Evolutionary conservation across 495 filamentous ascomycete genomes (phyloP).

Genomic region (Aspergillus campestris): DNA sequence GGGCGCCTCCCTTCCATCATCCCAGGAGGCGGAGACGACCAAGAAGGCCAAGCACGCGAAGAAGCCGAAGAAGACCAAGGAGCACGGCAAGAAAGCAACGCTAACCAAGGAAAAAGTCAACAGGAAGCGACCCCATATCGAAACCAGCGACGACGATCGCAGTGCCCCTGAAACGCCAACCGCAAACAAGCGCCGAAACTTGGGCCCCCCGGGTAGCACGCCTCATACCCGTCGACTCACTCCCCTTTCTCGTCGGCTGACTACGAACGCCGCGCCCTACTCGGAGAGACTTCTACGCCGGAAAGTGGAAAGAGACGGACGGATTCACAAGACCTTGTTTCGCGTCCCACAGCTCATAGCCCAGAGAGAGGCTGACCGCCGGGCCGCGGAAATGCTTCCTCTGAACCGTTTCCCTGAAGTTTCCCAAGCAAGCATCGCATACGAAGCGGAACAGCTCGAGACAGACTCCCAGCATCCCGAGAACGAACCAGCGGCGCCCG

Average conservation of each 20-base stretch:
- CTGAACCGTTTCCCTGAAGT: slow-evolving; percentile 1
- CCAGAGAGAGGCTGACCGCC: slow-evolving; percentile 19
- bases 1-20: too few relatives aligned
- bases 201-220: slow-evolving; percentile 14
- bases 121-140: slow-evolving; percentile 9
- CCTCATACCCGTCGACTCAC: slow-evolving; percentile 9
- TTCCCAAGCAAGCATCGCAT: slow-evolving; percentile 6
- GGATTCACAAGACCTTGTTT: slow-evolving; percentile 26
- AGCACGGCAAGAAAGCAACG: not conserved
- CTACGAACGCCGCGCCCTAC: slow-evolving; percentile 14
- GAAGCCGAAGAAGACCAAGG: not conserved
- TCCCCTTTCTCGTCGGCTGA: slow-evolving; percentile 9
- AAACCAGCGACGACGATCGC: slow-evolving; percentile 2
- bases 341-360: slow-evolving; percentile 28
- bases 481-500: slow-evolving; percentile 2
- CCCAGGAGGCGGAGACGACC: too few relatives aligned
- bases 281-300: slow-evolving; percentile 24
- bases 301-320: slow-evolving; percentile 18
- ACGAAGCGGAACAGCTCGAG: slow-evolving; percentile 3
- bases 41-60: not conserved
- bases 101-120: slow-evolving; percentile 13
- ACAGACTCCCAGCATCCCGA: not conserved
- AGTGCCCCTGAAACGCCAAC: slow-evolving; percentile 5
- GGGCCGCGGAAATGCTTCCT: slow-evolving; percentile 2
- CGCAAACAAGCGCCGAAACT: slow-evolving; percentile 17